Conservation (phyloP, 352 stramenopile genomes). For the Phytophthora niederhauseri region DNA sequence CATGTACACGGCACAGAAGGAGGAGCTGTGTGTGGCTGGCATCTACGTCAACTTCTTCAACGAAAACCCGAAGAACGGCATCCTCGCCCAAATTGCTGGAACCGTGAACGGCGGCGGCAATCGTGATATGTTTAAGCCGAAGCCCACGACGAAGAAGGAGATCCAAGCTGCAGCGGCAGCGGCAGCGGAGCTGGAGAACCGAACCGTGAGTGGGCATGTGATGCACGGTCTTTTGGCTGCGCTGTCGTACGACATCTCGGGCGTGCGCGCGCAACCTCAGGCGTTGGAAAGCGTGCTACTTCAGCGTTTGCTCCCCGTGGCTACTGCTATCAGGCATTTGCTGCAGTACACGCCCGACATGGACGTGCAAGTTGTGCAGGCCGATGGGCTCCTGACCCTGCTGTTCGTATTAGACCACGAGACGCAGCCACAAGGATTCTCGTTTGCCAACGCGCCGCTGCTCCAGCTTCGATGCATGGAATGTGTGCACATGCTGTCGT, state of each 20-base stretch:
- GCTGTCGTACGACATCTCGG: constrained; percentile 74
- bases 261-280: constrained; percentile 71
- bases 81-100: constrained; percentile 78
- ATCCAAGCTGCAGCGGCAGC: constrained; percentile 43
- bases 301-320: constrained; percentile 75
- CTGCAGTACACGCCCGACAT: constrained; percentile 86
- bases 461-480: constrained; percentile 88
- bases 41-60: constrained; percentile 93
- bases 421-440: constrained; percentile 80
- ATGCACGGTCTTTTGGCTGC: constrained; percentile 76
- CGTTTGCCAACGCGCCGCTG: constrained; percentile 71
- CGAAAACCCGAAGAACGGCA: constrained; percentile 76
- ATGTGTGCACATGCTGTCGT: constrained; percentile 88
- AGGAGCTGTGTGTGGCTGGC: constrained; percentile 83
- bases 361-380: constrained; percentile 82
- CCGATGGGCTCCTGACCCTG: constrained; percentile 72
- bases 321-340: constrained; percentile 80
- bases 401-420: constrained; percentile 85
- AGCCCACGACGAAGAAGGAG: constrained; percentile 44
- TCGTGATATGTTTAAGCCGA: constrained; percentile 36
- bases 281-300: constrained; percentile 71
- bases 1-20: constrained; percentile 83
- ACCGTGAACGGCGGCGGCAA: constrained; percentile 53
- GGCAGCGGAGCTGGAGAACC: constrained; percentile 43
- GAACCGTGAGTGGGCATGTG: constrained; percentile 66